Evolutionary conservation across 768 basidiomycete genomes (phyloP), one percentile per base, ranked within the genome.

Genomic region (Calvatia gigantea): DNA sequence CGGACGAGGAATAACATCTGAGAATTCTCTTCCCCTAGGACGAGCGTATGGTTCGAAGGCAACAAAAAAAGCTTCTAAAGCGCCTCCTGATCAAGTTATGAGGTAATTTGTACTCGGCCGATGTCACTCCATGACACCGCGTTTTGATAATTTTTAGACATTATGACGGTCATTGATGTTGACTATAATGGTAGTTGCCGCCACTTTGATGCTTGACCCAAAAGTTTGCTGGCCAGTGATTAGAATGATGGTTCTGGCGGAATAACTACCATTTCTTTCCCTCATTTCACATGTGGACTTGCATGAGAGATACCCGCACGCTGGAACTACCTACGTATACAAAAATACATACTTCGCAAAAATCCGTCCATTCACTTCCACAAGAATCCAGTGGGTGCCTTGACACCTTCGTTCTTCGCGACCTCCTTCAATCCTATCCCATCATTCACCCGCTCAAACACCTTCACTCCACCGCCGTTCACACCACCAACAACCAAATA

Each of bases 401-500:
- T 69, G 32, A 83, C 65, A 39, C 69, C 61, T 42, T 71, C 66
- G 56, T 78, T 73, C 54, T 63, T 65, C 11, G 82, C 83, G n/a
- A 88, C 60, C 54, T 80, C 70, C 62, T 72, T 78, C 62, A 89
- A 66, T 21, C 69, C 73, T 63, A 68, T 80, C 0, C 87, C 87
- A 2, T 80, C 81, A 19, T 85, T 75, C 6, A 81, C 69, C 32
- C 87, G 72, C 65, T 90, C 84, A 57, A 84, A 91, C 8, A 91
- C 67, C 67, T 86, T 89, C 33, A 89, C 78, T 0, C 89, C 89
- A 1, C 81, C 82, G 0, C 84, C 86, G 38, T 74, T 66, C 28
- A 66, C 78, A 6, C 89, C 89, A 12, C 86, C 90, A 6, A 81
- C 80, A 44, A 88, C 65, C 42, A 91, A 65, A 75, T 79, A 92